Percentiles rank a stretch among this genome's conserved stretches.
Evolutionary conservation across 163 green algal genomes (phyloP).

Genomic region (Trebouxia gelatinosa): DNA sequence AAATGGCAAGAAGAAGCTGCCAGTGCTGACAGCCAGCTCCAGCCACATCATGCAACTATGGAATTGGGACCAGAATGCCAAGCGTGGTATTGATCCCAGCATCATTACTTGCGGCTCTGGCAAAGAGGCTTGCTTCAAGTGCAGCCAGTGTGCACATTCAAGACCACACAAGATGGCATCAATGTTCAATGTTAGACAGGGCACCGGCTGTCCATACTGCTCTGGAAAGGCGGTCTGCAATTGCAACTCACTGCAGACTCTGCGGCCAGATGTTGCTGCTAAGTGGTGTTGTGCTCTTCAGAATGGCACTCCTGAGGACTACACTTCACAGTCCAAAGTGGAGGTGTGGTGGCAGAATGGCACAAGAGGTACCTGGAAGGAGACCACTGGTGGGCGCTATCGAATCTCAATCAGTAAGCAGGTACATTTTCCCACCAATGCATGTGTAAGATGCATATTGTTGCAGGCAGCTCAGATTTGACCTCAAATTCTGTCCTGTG

Average conservation of each 20-base stretch:
- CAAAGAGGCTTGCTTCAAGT: background rate
- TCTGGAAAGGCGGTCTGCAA: background rate
- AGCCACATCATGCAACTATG: background rate
- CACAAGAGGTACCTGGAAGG: too few relatives aligned
- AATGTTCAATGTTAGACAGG: background rate
- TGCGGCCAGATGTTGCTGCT: background rate
- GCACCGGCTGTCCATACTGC: background rate
- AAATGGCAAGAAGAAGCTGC: background rate
- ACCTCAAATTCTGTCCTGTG: too few relatives aligned
- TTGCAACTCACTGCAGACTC: background rate
- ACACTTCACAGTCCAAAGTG: too few relatives aligned
- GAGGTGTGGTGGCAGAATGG: too few relatives aligned
- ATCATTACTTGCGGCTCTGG: background rate
- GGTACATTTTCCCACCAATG: too few relatives aligned
- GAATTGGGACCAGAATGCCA: background rate
- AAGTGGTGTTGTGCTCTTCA: background rate
- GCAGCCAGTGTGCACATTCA: background rate
- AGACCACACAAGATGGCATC: background rate
- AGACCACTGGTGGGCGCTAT: too few relatives aligned
- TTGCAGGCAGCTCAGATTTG: too few relatives aligned
- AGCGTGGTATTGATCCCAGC: background rate
- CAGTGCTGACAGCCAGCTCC: background rate
- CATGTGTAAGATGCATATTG: too few relatives aligned
- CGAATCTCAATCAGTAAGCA: too few relatives aligned
- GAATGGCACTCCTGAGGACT: too few relatives aligned